Percentiles rank a stretch among this genome's conserved stretches.
These are phyloP conservation scores for Wickerhamomyces queroliae DNA, from an alignment of 805 yeast species.

Conservation along the genomic window DNA sequence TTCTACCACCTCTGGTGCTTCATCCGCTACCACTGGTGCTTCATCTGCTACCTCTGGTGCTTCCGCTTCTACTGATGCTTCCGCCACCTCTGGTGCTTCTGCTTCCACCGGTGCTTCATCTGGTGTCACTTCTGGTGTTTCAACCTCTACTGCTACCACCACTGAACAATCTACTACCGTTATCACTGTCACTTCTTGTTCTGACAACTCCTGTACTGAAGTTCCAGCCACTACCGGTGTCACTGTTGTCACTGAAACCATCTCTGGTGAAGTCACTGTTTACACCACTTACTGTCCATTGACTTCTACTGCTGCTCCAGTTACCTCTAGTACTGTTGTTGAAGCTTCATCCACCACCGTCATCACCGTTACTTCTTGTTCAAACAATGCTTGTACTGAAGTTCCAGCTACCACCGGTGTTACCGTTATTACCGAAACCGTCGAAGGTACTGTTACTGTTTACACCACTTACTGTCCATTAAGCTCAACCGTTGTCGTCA, in stretches of 20 bases:
- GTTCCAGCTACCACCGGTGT: no score
- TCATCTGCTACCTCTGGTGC: neutral
- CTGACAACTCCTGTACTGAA: neutral
- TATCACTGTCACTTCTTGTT: no score
- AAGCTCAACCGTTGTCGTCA: no score
- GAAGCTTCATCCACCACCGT: constrained; percentile 2
- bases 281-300: no score
- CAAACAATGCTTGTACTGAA: neutral
- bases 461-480: no score
- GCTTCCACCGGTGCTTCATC: neutral
- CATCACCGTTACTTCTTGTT: constrained; percentile 3
- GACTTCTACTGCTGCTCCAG: constrained; percentile 1
- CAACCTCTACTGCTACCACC: neutral
- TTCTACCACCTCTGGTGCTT: constrained; percentile 1
- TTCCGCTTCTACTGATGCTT: constrained; percentile 1
- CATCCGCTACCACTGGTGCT: constrained; percentile 1
- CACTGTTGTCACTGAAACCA: no score
- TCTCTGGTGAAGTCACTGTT: no score
- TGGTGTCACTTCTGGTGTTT: neutral
- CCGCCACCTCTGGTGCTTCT: neutral
- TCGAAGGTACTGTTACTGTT: no score
- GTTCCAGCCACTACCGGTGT: no score
- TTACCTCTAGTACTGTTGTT: constrained; percentile 2
- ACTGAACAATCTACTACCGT: no score
- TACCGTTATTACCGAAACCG: no score